phyloP scores from a whole-genome alignment of 371 early-diverging fungal species.

The Entomophthora muscae region DNA sequence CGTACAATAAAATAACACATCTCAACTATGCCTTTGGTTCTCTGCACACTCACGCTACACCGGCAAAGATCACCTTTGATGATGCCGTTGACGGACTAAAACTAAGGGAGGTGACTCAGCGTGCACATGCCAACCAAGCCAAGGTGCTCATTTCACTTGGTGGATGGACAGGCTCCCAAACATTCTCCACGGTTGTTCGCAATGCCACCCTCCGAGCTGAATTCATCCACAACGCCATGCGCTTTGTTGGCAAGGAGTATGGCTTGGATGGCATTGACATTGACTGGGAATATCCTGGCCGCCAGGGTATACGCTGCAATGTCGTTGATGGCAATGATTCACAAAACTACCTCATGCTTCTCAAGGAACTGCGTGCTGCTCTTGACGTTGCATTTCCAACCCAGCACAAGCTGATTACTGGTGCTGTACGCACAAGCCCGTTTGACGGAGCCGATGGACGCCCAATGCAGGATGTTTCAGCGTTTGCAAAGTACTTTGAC shows the following conservation, averaged over 20 bases:
- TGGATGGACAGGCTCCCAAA: constrained; percentile 53
- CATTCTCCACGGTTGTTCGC: constrained; percentile 36
- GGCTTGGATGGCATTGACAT: constrained; percentile 11
- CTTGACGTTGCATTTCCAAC: constrained; percentile 17
- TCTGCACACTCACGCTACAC: not conserved
- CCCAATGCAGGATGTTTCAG: constrained; percentile 33
- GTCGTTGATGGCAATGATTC: constrained; percentile 25
- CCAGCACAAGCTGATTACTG: constrained; percentile 32
- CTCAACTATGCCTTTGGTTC: constrained; percentile 14
- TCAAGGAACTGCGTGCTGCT: constrained; percentile 38
- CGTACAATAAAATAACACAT: constrained; percentile 17
- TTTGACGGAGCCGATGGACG: constrained; percentile 27
- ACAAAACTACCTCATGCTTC: constrained; percentile 31
- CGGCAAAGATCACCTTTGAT: not conserved
- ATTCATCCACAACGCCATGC: constrained; percentile 24
- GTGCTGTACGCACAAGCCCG: constrained; percentile 45
- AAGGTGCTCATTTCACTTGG: constrained; percentile 37
- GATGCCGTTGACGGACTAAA: not conserved
- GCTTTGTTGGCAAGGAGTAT: not conserved
- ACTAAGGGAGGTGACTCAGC: not conserved
- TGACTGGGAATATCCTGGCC: constrained; percentile 66
- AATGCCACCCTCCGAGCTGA: constrained; percentile 18
- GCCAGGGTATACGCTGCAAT: constrained; percentile 39
- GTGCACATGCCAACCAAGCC: not conserved
- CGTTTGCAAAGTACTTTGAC: constrained; percentile 30